Percentiles rank a stretch among this genome's conserved stretches.
These are phyloP conservation scores for Beauveria pseudobassiana DNA, from an alignment of 2,329 filamentous ascomycete genomes.

Conservation along the genomic window DNA sequence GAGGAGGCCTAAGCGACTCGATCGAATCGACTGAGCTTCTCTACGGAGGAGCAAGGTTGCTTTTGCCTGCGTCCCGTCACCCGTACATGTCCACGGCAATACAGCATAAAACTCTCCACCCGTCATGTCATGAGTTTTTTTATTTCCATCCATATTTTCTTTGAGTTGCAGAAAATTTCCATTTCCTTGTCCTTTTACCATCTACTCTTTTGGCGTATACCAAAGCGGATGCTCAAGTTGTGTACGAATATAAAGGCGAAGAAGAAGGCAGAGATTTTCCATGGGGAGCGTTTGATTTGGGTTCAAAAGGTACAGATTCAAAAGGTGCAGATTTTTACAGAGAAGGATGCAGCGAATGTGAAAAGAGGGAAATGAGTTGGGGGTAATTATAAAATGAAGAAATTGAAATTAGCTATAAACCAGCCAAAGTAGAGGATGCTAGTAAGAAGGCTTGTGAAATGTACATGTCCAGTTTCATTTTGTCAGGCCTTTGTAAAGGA, in stretches of 20 bases:
- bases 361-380: neutral
- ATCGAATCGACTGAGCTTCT: neutral
- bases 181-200: neutral
- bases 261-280: neutral
- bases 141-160: neutral
- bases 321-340: neutral
- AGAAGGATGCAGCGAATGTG: neutral
- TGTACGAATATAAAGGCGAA: constrained; percentile 5
- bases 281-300: constrained; percentile 6
- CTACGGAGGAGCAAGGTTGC: neutral
- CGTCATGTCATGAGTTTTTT: neutral
- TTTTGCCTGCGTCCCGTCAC: neutral
- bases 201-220: constrained; percentile 9
- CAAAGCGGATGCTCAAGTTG: constrained; percentile 4
- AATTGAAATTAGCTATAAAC: constrained; percentile 2
- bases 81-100: neutral
- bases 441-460: neutral
- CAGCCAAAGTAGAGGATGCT: neutral
- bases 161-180: neutral
- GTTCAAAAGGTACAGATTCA: neutral
- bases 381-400: neutral
- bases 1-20: constrained; percentile 31
- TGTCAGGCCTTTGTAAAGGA: neutral
- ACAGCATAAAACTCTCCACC: neutral
- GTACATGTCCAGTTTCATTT: neutral